Evolutionary conservation across 108 stramenopile species (phyloP).

Genomic region (Cyclotella cryptica): DNA sequence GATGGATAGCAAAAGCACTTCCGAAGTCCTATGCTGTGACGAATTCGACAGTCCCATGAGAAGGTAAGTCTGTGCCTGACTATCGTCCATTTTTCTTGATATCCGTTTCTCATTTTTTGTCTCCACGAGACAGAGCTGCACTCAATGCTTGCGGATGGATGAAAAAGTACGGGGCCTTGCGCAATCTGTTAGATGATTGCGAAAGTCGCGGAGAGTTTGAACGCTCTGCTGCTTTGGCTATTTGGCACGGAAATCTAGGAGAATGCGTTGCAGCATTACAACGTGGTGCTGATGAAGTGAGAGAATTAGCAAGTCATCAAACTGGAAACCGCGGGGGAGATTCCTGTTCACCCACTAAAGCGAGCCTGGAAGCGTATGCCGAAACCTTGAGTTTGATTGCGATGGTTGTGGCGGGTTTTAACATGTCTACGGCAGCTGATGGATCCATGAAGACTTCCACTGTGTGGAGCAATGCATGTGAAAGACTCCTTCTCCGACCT

Average conservation of each 20-base stretch:
- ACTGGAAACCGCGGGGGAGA: background rate
- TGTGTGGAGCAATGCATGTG: slow-evolving; percentile 75
- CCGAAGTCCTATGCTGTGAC: slow-evolving; percentile 64
- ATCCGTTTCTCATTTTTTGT: slow-evolving; percentile 3
- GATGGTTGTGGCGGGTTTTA: slow-evolving; percentile 84
- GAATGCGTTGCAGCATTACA: slow-evolving; percentile 74
- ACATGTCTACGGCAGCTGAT: slow-evolving; percentile 28
- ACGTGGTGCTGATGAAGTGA: slow-evolving; percentile 62
- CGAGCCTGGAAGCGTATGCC: slow-evolving; percentile 46
- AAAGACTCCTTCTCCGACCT: slow-evolving; percentile 58
- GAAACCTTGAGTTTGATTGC: slow-evolving; percentile 74
- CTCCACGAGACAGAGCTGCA: slow-evolving; percentile 36
- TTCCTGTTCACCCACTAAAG: background rate
- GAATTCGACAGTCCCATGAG: slow-evolving; percentile 68
- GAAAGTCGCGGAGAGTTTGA: slow-evolving; percentile 72
- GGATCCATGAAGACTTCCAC: slow-evolving; percentile 41
- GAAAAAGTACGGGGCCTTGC: slow-evolving; percentile 52
- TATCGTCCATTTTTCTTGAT: background rate
- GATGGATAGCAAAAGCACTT: slow-evolving; percentile 53
- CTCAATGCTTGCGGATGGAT: slow-evolving; percentile 75
- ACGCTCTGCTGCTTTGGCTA: slow-evolving; percentile 77
- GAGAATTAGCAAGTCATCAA: slow-evolving; percentile 16
- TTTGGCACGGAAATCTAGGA: slow-evolving; percentile 81
- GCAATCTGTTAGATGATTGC: slow-evolving; percentile 67
- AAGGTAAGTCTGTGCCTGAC: slow-evolving; percentile 30